These are phyloP conservation scores for Parafenestella ontariensis DNA, from an alignment of 2,329 filamentous ascomycete genomes.

Conservation along the genomic window DNA sequence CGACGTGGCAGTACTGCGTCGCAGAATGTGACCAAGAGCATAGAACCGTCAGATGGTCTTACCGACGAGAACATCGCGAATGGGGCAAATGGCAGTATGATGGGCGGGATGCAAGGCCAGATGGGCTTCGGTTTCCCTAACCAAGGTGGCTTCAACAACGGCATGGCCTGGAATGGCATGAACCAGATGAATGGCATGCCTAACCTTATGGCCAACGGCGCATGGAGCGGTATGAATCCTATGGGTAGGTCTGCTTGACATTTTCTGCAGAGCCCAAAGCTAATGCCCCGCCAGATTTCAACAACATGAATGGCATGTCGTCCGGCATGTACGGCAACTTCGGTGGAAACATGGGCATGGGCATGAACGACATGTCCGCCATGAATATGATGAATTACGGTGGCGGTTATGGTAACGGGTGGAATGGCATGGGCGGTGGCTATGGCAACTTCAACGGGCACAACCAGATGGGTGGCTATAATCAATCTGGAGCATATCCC, in stretches of 20 bases:
- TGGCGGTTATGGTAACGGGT: conserved; percentile 68
- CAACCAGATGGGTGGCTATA: conserved; percentile 61
- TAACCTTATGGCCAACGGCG: conserved; percentile 60
- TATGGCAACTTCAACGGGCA: conserved; percentile 65
- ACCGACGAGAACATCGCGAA: conserved; percentile 24
- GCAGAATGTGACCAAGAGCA: conserved; percentile 22
- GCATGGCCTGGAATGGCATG: conserved; percentile 66
- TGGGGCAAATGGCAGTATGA: conserved; percentile 24
- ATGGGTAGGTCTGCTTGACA: conserved; percentile 73
- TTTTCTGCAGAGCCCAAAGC: conserved; percentile 18
- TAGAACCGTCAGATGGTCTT: conserved; percentile 24
- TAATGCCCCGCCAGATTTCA: conserved; percentile 34
- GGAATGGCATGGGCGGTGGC: conserved; percentile 73
- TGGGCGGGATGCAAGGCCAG: conserved; percentile 35
- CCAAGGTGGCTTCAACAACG: conserved; percentile 58
- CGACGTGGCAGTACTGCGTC: conserved; percentile 25
- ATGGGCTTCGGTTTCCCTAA: conserved; percentile 53
- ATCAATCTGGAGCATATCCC: conserved; percentile 58
- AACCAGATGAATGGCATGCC: conserved; percentile 32
- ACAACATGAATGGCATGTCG: conserved; percentile 79
- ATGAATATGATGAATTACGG: conserved; percentile 73
- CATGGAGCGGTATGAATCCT: conserved; percentile 73
- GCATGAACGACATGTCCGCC: conserved; percentile 77
- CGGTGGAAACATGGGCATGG: conserved; percentile 71
- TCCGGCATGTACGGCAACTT: conserved; percentile 82